Percentiles rank a stretch among this genome's conserved stretches.
Conservation (phyloP, 495 filamentous ascomycete species). For the Apodospora peruviana region DNA sequence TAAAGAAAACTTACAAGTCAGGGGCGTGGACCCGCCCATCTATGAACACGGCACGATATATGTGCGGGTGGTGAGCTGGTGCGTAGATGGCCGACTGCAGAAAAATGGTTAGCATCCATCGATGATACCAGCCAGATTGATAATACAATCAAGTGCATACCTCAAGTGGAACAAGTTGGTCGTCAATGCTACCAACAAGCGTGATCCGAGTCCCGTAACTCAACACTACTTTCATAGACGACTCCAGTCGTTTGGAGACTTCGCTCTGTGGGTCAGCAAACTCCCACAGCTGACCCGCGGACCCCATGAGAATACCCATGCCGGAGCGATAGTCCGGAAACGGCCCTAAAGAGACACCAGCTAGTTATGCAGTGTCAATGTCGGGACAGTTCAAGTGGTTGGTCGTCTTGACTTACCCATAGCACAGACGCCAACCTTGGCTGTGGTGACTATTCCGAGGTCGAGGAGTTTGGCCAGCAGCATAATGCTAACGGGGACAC, state of each 20-base stretch:
- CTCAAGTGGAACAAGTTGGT: constrained; percentile 90
- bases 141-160: constrained; percentile 30
- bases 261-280: constrained; percentile 74
- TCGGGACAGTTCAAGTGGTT: neutral
- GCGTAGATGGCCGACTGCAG: constrained; percentile 84
- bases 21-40: constrained; percentile 89
- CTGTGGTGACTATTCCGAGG: constrained; percentile 62
- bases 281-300: constrained; percentile 87
- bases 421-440: constrained; percentile 74
- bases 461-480: constrained; percentile 86
- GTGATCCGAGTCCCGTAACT: constrained; percentile 75
- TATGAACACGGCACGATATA: constrained; percentile 89
- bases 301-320: constrained; percentile 69
- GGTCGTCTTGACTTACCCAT: constrained; percentile 49
- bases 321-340: constrained; percentile 82
- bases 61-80: constrained; percentile 79
- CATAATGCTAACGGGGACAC: constrained; percentile 90
- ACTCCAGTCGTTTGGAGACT: constrained; percentile 76
- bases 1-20: constrained; percentile 69
- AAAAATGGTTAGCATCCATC: neutral
- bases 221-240: constrained; percentile 65
- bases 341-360: constrained; percentile 88
- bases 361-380: constrained; percentile 29
- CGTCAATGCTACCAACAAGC: constrained; percentile 89
- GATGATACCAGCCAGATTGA: neutral